Conservation (phyloP, 495 filamentous ascomycete species). For the Penicillium tannophilum region DNA sequence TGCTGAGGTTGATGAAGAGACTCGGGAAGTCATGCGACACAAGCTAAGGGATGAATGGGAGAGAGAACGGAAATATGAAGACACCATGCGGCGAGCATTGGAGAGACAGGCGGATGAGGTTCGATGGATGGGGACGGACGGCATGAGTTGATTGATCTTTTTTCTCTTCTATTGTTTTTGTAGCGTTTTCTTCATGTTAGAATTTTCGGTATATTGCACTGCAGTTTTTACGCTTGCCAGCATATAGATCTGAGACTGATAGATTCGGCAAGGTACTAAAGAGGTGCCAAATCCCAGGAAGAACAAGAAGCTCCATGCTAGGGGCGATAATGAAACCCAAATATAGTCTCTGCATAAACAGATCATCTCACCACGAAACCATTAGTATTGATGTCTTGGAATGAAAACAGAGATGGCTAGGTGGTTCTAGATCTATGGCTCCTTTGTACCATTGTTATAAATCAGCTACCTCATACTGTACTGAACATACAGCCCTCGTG, state of each 20-base stretch:
- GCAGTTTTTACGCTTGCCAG: not conserved
- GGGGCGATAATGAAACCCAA: too few relatives aligned
- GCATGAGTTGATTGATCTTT: slow-evolving; percentile 39
- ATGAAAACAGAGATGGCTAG: too few relatives aligned
- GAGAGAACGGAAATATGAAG: slow-evolving; percentile 60
- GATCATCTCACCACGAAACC: too few relatives aligned
- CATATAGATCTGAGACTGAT: slow-evolving; percentile 8
- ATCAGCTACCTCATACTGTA: too few relatives aligned
- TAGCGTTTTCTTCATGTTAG: not conserved
- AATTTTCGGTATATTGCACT: not conserved
- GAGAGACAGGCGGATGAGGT: slow-evolving; percentile 83
- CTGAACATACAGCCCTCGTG: too few relatives aligned
- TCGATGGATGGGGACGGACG: slow-evolving; percentile 71
- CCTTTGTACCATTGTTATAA: too few relatives aligned
- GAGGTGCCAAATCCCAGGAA: too few relatives aligned
- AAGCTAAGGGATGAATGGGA: slow-evolving; percentile 42
- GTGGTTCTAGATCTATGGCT: too few relatives aligned
- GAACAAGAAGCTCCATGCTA: too few relatives aligned
- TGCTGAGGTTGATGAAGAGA: slow-evolving; percentile 38
- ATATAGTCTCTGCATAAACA: too few relatives aligned
- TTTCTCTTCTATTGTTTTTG: slow-evolving; percentile 1
- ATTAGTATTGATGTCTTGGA: too few relatives aligned
- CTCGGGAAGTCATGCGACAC: slow-evolving; percentile 42
- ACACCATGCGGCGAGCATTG: slow-evolving; percentile 72
- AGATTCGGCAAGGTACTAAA: not conserved